Conservation (phyloP, 2,329 filamentous ascomycete species). For the Cytospora mali region DNA sequence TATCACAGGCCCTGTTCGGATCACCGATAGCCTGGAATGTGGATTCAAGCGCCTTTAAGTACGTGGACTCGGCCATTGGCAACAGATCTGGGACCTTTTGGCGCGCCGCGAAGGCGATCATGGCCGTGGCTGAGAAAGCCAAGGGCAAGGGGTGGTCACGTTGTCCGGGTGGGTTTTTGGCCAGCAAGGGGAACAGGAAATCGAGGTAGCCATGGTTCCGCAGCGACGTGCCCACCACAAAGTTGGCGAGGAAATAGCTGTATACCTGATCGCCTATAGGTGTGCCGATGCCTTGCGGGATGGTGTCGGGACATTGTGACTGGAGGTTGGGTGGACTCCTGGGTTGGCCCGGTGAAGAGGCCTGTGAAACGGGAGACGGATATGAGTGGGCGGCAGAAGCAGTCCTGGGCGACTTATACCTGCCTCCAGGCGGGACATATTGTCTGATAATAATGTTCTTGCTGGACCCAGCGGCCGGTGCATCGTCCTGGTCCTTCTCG, state of each 20-base stretch:
- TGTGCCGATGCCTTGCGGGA: constrained; percentile 22
- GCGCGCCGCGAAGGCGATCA: constrained; percentile 27
- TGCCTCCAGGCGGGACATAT: constrained; percentile 6
- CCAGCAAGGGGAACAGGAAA: constrained; percentile 26
- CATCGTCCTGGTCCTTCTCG: constrained; percentile 21
- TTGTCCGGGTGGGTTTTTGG: constrained; percentile 11
- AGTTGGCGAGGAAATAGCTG: constrained; percentile 27
- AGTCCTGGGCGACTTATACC: constrained; percentile 1
- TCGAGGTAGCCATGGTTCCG: constrained; percentile 28
- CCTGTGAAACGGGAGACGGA: constrained; percentile 22
- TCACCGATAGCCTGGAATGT: constrained; percentile 26
- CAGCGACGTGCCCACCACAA: constrained; percentile 22
- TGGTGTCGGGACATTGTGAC: constrained; percentile 11
- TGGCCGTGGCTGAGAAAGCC: constrained; percentile 27
- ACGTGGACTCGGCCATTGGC: constrained; percentile 23
- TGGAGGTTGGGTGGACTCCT: constrained; percentile 1
- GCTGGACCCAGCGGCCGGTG: constrained; percentile 9
- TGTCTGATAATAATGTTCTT: constrained; percentile 11
- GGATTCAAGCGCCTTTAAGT: constrained; percentile 24
- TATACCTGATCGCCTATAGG: constrained; percentile 28
- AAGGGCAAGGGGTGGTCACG: constrained; percentile 23
- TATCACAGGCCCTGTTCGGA: constrained; percentile 21
- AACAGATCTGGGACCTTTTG: constrained; percentile 25
- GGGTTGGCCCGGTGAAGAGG: background rate
- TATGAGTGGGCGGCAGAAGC: constrained; percentile 8